Conservation (phyloP, 768 basidiomycete species). For the Phanerochaete carnosa region DNA sequence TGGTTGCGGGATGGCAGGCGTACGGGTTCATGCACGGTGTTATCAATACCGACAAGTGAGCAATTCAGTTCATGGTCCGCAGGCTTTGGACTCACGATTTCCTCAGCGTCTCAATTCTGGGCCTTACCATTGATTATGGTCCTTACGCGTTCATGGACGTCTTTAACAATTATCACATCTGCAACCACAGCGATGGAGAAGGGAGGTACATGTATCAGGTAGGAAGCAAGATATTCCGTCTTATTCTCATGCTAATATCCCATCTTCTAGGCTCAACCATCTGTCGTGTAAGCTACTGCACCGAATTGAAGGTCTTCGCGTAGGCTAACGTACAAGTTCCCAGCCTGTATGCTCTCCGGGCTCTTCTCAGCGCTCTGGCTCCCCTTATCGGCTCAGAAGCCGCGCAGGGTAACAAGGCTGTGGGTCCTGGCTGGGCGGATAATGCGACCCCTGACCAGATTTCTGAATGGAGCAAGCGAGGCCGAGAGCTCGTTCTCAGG, state of each 20-base stretch:
- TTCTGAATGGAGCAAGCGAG: slow-evolving; percentile 58
- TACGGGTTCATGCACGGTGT: slow-evolving; percentile 96
- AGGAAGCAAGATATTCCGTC: slow-evolving; percentile 9
- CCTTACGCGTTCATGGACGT: slow-evolving; percentile 97
- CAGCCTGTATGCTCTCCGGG: slow-evolving; percentile 76
- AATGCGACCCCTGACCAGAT: slow-evolving; percentile 48
- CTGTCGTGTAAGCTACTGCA: slow-evolving; percentile 60
- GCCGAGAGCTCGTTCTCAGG: slow-evolving; percentile 46
- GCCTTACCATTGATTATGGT: slow-evolving; percentile 79
- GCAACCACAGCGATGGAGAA: slow-evolving; percentile 82
- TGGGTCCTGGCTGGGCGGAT: slow-evolving; percentile 63
- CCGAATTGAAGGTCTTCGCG: background rate
- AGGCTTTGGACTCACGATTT: background rate
- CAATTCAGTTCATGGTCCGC: background rate
- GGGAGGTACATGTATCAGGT: slow-evolving; percentile 76
- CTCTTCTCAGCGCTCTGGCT: slow-evolving; percentile 72
- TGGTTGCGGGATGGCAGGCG: slow-evolving; percentile 96
- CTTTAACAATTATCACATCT: slow-evolving; percentile 80
- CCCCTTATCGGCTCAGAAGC: slow-evolving; percentile 86
- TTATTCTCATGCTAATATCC: background rate
- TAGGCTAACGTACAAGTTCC: background rate
- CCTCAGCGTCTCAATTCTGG: slow-evolving; percentile 65
- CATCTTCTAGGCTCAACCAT: slow-evolving; percentile 59
- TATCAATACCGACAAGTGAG: slow-evolving; percentile 94
- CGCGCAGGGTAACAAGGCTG: slow-evolving; percentile 45